Evolutionary conservation across 2,329 filamentous ascomycete genomes (phyloP), one percentile per base, ranked within the genome.

Genomic region (Beauveria medogensis): DNA sequence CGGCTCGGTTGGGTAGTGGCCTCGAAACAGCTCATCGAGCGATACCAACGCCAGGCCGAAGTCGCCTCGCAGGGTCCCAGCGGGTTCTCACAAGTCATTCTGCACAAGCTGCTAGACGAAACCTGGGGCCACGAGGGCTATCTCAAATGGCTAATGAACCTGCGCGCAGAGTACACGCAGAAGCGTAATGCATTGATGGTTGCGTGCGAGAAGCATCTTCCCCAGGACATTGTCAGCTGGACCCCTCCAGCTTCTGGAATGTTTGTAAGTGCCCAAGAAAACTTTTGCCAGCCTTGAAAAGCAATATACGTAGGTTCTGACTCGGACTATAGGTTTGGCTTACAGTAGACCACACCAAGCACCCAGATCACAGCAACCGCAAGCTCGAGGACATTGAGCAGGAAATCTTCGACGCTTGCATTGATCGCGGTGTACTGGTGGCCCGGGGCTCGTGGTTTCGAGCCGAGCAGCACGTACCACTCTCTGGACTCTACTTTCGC

Each of bases 41-140:
- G 89, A 44, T 96, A 91, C 74, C 80, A 87, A 64, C 87, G 89
- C 50, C 91, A 95, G 74, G 87, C 87, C 65, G 94, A 99, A 74
- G 85, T 88, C 24, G 88, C 86, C 44, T 91, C 87, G 51, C 94
- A 99, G 71, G 91, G 90, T 20, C 92, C 94, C 0, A 87, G 85
- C 61, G 94, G 94, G 48, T 83, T 96, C 69, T 86, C 89, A 0
- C 93, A 97, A 76, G 78, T 94, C 24, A 79, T 93, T 9, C 77
- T 97, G 59, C 92, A 90, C 78, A 95, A 96, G 76, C 79, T 99
- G 24, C 80, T 99, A 2, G 94, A 99, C 65, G 91, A 96, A 74
- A 86, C 87, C 55, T 99, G 94, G 94, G 94, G 93, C 26, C 94
- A 99, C 69, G 81, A 84, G 47, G 92, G 92, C 2, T 99, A 95